Evolutionary conservation across 2,329 filamentous ascomycete genomes (phyloP), one percentile per base, ranked within the genome.

Genomic region (Graphilbum fragrans): DNA sequence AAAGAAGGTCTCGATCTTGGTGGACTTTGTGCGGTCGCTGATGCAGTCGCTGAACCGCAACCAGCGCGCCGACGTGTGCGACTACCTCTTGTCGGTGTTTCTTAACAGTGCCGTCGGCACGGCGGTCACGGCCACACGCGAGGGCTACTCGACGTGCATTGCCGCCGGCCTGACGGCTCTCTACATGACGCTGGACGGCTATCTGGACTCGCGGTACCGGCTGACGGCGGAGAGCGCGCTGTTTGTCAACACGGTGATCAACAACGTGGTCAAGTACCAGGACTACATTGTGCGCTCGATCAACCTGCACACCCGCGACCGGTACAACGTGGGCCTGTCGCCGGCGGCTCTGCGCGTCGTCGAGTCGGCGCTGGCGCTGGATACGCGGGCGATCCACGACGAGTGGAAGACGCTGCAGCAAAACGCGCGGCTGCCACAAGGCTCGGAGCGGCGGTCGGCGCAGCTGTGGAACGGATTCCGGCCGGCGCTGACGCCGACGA

Each of bases 381-480:
- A 90, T 57, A 80, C 82, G 38, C 75, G 80, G 47, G 80, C 80
- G 23, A 67, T 86, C 5, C 72, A 70, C 38, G 72, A 77, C 39
- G 82, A 88, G 55, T 82, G 77, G 52, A 71, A 74, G 42, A 71
- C 78, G 6, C 72, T 94, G 41, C 67, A 74, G 18, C 65, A 69
- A 9, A 69, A 70, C 7, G 18, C 69, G 70, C 14, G 32, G 8
- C 5, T 29, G 82, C n/a, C 45, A 38, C 72, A 79, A 50, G 74
- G 83, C 43, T 62, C 82, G 34, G 75, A 76, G 48, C 77, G 80
- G 17, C 74, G 85, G 43, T 90, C 86, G 0, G 69, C 80, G 16
- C 71, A 77, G 16, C 75, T 94, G 34, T 95, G 88, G 82, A 82
- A 86, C 47, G 71, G 77, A 2, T 81, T 88, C 37, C 68, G 85